Percentiles rank a stretch among this genome's conserved stretches.
These are phyloP conservation scores for Thyridium curvatum DNA, from an alignment of 2,329 filamentous ascomycete species.

Conservation along the genomic window DNA sequence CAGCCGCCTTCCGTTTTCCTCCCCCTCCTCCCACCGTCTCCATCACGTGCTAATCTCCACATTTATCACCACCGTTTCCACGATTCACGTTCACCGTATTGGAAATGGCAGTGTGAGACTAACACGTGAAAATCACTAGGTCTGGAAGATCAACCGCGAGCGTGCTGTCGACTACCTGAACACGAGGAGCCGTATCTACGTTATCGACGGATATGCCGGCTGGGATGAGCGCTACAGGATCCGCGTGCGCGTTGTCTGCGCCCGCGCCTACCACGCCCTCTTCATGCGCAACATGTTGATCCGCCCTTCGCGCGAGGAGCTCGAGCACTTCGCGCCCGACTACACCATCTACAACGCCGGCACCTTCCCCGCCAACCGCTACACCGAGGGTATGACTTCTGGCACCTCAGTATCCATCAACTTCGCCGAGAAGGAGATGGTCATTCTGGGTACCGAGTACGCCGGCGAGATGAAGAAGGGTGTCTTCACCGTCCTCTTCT, in stretches of 20 bases:
- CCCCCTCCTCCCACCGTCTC: too few species aligned
- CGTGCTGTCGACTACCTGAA: conserved; percentile 99
- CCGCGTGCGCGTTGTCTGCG: conserved; percentile 94
- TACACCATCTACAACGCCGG: conserved; percentile 99
- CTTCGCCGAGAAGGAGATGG: conserved; percentile 99
- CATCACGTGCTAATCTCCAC: too few species aligned
- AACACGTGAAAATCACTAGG: conserved; percentile 47
- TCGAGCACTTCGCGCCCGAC: conserved; percentile 96
- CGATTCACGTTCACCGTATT: too few species aligned
- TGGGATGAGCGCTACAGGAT: conserved; percentile 99
- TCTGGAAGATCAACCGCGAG: conserved; percentile 99
- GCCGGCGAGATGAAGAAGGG: conserved; percentile 98
- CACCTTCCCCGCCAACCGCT: conserved; percentile 97
- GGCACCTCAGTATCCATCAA: conserved; percentile 97
- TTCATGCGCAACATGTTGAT: conserved; percentile 99
- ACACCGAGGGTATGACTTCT: conserved; percentile 97
- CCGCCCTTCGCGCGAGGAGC: conserved; percentile 81
- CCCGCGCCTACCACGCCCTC: conserved; percentile 96
- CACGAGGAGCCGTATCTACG: conserved; percentile 97
- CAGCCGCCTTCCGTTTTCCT: conserved; percentile 4
- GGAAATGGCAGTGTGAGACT: conserved; percentile 8
- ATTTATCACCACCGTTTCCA: too few species aligned
- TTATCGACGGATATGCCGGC: conserved; percentile 93
- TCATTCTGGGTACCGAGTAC: conserved; percentile 98
- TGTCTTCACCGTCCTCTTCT: conserved; percentile 98